These are phyloP conservation scores for Pseudogymnoascus sp. DNA, from an alignment of 2,329 filamentous ascomycete species.

Conservation along the genomic window DNA sequence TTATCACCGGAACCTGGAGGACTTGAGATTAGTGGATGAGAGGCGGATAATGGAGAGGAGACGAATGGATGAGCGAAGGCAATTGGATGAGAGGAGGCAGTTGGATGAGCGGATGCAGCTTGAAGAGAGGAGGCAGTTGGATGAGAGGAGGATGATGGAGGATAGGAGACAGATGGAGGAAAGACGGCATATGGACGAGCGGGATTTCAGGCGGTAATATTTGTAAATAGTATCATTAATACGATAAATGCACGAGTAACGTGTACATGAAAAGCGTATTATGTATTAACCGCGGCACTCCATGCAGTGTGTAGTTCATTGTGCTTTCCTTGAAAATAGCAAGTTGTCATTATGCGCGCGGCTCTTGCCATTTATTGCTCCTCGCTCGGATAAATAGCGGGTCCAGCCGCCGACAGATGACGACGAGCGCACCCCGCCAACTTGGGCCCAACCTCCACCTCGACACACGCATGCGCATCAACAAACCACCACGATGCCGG, in stretches of 20 bases:
- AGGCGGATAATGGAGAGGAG: background rate
- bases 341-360: background rate
- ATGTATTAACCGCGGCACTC: background rate
- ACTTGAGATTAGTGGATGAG: background rate
- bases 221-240: slow-evolving; percentile 8
- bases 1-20: background rate
- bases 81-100: background rate
- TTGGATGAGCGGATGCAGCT: background rate
- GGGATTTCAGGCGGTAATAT: slow-evolving; percentile 4
- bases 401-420: slow-evolving; percentile 6
- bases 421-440: slow-evolving; percentile 3
- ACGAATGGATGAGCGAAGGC: background rate
- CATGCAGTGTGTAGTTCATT: background rate
- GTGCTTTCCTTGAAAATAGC: background rate
- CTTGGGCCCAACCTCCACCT: background rate
- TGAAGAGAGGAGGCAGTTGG: background rate
- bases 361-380: background rate
- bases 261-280: slow-evolving; percentile 3
- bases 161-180: background rate
- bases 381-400: slow-evolving; percentile 1
- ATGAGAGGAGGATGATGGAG: slow-evolving; percentile 5
- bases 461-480: slow-evolving; percentile 7
- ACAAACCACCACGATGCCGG: slow-evolving; percentile 6
- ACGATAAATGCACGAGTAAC: background rate
- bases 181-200: background rate